Evolutionary conservation across 1,139 yeast genomes (phyloP).

Genomic region (Martiniozyma asiatica): DNA sequence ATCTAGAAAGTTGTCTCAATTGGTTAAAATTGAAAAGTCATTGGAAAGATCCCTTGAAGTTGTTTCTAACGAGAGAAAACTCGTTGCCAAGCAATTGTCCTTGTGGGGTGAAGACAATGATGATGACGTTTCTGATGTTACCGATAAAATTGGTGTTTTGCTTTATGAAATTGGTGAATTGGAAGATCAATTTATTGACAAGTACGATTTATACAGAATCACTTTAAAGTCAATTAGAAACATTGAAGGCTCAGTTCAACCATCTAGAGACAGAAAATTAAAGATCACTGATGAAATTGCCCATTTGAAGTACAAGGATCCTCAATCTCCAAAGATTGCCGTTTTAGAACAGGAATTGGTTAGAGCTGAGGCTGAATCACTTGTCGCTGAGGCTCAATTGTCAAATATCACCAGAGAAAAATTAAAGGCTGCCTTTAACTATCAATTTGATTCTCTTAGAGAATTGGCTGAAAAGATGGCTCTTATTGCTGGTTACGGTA

Average conservation of each 20-base stretch:
- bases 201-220: slow-evolving; percentile 77
- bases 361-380: slow-evolving; percentile 82
- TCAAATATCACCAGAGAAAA: slow-evolving; percentile 81
- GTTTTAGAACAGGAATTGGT: slow-evolving; percentile 81
- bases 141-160: slow-evolving; percentile 77
- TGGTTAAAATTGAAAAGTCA: slow-evolving; percentile 73
- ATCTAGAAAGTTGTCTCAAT: slow-evolving; percentile 63
- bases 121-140: slow-evolving; percentile 74
- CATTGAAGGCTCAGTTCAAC: slow-evolving; percentile 80
- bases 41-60: slow-evolving; percentile 71
- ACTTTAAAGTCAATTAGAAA: slow-evolving; percentile 72
- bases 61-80: slow-evolving; percentile 68
- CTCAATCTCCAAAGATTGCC: slow-evolving; percentile 69
- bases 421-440: slow-evolving; percentile 73
- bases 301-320: slow-evolving; percentile 71
- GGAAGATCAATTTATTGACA: slow-evolving; percentile 79
- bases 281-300: slow-evolving; percentile 80
- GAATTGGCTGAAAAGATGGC: slow-evolving; percentile 80
- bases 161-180: slow-evolving; percentile 76
- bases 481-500: slow-evolving; percentile 80
- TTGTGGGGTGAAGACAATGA: slow-evolving; percentile 81
- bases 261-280: slow-evolving; percentile 77
- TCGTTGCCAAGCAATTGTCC: slow-evolving; percentile 73
- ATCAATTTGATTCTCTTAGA: slow-evolving; percentile 73
- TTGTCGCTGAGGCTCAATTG: slow-evolving; percentile 85